A percentile compares a stretch with the other conserved stretches of the same genome.
Evolutionary conservation across 2,329 filamentous ascomycete species (phyloP).

Genomic region (Ambrosiella xylebori): DNA sequence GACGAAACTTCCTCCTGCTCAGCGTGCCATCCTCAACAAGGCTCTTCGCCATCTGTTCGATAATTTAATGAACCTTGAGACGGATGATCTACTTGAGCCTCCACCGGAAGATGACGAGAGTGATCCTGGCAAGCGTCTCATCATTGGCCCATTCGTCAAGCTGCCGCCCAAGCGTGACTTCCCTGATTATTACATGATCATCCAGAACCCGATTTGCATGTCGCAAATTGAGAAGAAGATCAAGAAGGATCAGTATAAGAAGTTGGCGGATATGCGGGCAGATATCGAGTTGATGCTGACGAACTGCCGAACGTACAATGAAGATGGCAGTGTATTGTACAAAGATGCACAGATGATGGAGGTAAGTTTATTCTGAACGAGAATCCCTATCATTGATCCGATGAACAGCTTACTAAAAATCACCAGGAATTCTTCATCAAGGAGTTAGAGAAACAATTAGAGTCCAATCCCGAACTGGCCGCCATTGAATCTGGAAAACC

Average conservation of each 20-base stretch:
- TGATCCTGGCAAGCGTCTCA: slow-evolving; percentile 49
- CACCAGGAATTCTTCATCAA: slow-evolving; percentile 35
- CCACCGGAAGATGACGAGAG: slow-evolving; percentile 33
- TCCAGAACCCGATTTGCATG: slow-evolving; percentile 86
- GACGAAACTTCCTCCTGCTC: slow-evolving; percentile 41
- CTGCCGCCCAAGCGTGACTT: slow-evolving; percentile 78
- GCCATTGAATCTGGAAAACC: slow-evolving; percentile 32
- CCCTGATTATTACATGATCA: slow-evolving; percentile 88
- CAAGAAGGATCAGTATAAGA: slow-evolving; percentile 85
- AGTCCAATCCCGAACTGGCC: slow-evolving; percentile 35
- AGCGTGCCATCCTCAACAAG: slow-evolving; percentile 62
- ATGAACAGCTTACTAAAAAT: not conserved
- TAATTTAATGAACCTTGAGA: slow-evolving; percentile 66
- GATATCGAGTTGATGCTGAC: slow-evolving; percentile 73
- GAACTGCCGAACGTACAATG: slow-evolving; percentile 92
- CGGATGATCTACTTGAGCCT: slow-evolving; percentile 47
- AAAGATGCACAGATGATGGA: slow-evolving; percentile 86
- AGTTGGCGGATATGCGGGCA: slow-evolving; percentile 58
- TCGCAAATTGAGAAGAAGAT: slow-evolving; percentile 89
- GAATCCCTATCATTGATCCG: too few relatives aligned
- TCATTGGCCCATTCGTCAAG: slow-evolving; percentile 89
- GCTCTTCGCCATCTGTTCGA: slow-evolving; percentile 66
- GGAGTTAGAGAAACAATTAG: slow-evolving; percentile 35
- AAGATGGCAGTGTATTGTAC: slow-evolving; percentile 83
- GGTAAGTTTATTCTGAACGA: slow-evolving; percentile 15